Conservation (phyloP, 2,329 filamentous ascomycete genomes). For the Calonectria fujianensis region DNA sequence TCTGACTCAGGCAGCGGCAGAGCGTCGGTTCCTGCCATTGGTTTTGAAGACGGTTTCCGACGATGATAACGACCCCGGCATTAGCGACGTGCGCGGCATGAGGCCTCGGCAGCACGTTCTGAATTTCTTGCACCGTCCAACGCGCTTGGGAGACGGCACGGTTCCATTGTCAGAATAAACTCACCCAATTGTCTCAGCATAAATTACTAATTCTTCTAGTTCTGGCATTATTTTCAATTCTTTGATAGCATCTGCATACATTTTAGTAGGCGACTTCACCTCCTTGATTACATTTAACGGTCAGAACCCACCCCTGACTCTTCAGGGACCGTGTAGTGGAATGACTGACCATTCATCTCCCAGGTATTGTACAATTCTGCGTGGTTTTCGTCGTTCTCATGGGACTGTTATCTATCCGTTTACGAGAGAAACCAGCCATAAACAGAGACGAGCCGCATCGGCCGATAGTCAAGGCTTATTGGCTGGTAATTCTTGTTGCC, state of each 20-base stretch:
- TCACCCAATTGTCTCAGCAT: neutral
- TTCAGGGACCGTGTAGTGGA: neutral
- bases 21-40: neutral
- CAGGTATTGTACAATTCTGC: neutral
- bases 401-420: neutral
- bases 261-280: neutral
- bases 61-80: neutral
- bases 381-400: slow-evolving; percentile 5
- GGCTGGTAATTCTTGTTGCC: neutral
- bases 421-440: neutral
- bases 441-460: neutral
- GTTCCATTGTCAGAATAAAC: neutral
- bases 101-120: neutral
- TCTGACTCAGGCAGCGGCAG: neutral
- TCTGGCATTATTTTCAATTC: neutral
- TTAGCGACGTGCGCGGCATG: neutral
- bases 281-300: slow-evolving; percentile 10
- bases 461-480: neutral
- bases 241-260: neutral
- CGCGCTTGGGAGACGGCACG: slow-evolving; percentile 1
- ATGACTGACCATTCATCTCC: neutral
- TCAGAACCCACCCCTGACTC: neutral
- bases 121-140: neutral
- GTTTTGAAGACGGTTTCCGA: neutral
- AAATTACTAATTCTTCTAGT: neutral